These are phyloP conservation scores for Ophiocordyceps camponoti-leonardi DNA, from an alignment of 2,329 filamentous ascomycete species.

Conservation along the genomic window DNA sequence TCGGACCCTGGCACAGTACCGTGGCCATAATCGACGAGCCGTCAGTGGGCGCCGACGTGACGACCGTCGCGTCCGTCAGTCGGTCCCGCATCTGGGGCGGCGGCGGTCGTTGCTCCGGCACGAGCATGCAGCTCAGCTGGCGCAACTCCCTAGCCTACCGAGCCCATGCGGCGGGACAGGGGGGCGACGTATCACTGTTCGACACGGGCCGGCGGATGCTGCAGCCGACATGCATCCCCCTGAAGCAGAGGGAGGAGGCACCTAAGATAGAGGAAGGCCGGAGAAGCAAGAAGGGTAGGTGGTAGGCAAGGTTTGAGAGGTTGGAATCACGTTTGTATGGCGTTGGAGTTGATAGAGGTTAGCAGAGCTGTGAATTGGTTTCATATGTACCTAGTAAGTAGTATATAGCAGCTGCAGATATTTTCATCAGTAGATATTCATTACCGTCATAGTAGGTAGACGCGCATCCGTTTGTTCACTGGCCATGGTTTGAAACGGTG, in stretches of 20 bases:
- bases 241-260: background rate
- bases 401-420: too few relatives aligned
- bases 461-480: too few relatives aligned
- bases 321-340: too few relatives aligned
- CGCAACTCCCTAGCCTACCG: slow-evolving; percentile 8
- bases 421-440: too few relatives aligned
- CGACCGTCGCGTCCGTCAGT: slow-evolving; percentile 5
- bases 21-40: slow-evolving; percentile 11
- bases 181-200: slow-evolving; percentile 4
- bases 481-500: too few relatives aligned
- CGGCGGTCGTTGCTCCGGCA: slow-evolving; percentile 10
- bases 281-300: background rate
- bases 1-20: slow-evolving; percentile 6
- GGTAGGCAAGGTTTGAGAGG: background rate
- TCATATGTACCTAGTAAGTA: too few relatives aligned
- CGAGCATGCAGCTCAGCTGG: slow-evolving; percentile 11
- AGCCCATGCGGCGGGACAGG: slow-evolving; percentile 5
- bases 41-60: slow-evolving; percentile 9
- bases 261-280: background rate
- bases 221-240: slow-evolving; percentile 6
- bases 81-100: slow-evolving; percentile 4
- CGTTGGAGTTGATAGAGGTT: too few relatives aligned
- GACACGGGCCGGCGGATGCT: slow-evolving; percentile 8
- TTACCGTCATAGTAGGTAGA: too few relatives aligned
- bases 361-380: too few relatives aligned